Base-by-base conservation (phyloP, 129 eudicot species). In the Arctium lappa region DNA sequence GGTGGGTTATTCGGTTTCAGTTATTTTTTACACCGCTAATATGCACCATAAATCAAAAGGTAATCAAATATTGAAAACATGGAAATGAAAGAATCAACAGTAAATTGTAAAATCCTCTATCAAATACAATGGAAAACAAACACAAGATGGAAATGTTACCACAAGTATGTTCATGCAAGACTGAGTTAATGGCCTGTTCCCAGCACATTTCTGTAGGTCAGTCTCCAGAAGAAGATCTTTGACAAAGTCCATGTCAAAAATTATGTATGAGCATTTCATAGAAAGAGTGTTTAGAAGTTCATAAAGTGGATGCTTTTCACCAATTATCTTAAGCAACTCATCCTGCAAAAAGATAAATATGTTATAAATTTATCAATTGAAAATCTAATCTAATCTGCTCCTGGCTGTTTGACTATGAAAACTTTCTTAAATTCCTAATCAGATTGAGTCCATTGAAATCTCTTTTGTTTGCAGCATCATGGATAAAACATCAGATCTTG, bases 191-290 rank as follows among this genome's bases (percentile, higher is more conserved):
- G 86, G 79, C 36, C 85, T 86, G 81, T 70, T 85, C 79, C 91
- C 98, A 56, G 91, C 85, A 53, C 89, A 77, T 85, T 91, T 93
- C 76, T 88, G 95, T 38, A 42, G 33, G 34, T 86, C 88, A 33
- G 77, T 80, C 90, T 91, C 97, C 40, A 66, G 76, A 85, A 95
- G 83, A 86, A 95, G 87, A 85, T 95, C 97, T 89, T 90, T 95
- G 74, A 91, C 97, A 80, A 90, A 94, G 44, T 95, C 97, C 88
- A 91, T 95, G 89, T 91, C 90, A 82, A 91, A 95, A 33, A 93
- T 91, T 75, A 89, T 11, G 88, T 90, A 87, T 38, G 99, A 95
- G 87, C 98, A 91, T 85, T 95, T 95, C 89, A 95, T 69, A 40
- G 94, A 91, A 44, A 95, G 97, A 13, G 83, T 72, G 79, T 85